These are phyloP conservation scores for Stagonosporopsis chrysanthemi DNA, from an alignment of 2,329 filamentous ascomycete genomes.

Conservation along the genomic window DNA sequence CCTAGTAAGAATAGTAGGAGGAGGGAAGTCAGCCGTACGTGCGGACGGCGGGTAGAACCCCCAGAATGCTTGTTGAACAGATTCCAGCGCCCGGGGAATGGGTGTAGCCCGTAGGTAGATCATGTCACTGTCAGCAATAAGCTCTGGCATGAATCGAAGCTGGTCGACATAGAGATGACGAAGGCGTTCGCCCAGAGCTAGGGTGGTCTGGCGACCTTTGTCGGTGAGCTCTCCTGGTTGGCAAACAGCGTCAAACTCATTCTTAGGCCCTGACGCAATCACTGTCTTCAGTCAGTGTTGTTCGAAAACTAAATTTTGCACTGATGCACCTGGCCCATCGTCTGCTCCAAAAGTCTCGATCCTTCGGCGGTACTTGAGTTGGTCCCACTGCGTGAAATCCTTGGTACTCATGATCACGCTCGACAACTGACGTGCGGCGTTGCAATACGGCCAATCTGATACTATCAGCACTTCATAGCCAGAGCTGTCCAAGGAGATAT, in stretches of 20 bases:
- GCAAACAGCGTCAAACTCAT: slow-evolving; percentile 78
- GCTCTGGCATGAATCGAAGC: slow-evolving; percentile 57
- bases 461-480: background rate
- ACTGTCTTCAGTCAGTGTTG: slow-evolving; percentile 44
- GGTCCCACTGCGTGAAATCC: slow-evolving; percentile 63
- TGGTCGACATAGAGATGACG: slow-evolving; percentile 60
- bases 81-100: slow-evolving; percentile 59
- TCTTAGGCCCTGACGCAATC: slow-evolving; percentile 70
- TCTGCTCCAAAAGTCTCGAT: slow-evolving; percentile 81
- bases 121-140: slow-evolving; percentile 52
- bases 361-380: slow-evolving; percentile 70
- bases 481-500: slow-evolving; percentile 7
- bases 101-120: slow-evolving; percentile 58
- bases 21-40: slow-evolving; percentile 52
- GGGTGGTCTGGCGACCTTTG: slow-evolving; percentile 58
- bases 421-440: slow-evolving; percentile 74
- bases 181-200: slow-evolving; percentile 57
- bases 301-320: background rate
- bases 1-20: slow-evolving; percentile 56
- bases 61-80: slow-evolving; percentile 59
- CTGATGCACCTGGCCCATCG: slow-evolving; percentile 58
- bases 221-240: slow-evolving; percentile 60
- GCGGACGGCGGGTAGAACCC: slow-evolving; percentile 57
- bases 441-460: slow-evolving; percentile 88
- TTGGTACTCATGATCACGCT: slow-evolving; percentile 65